A percentile compares a stretch with the other conserved stretches of the same genome.
Evolutionary conservation across 129 eudicot genomes (phyloP).

Genomic region (Helianthus annuus): HanXRQr2.0-SUNRISE NC_035436.2:108437339-108437838

Average conservation of each 20-base stretch:
- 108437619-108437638: constrained; percentile 76
- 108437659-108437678: constrained; percentile 81
- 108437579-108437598: constrained; percentile 6
- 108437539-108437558: constrained; percentile 16
- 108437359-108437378: constrained; percentile 71
- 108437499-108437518: constrained; percentile 98
- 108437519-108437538: constrained; percentile 86
- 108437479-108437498: constrained; percentile 84
- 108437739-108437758: constrained; percentile 93
- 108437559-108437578: not conserved
- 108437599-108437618: constrained; percentile 36
- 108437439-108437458: constrained; percentile 80
- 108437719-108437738: constrained; percentile 98
- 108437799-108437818: constrained; percentile 73
- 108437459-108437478: constrained; percentile 86
- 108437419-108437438: constrained; percentile 78
- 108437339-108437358: constrained; percentile 11
- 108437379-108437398: constrained; percentile 93
- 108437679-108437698: constrained; percentile 68
- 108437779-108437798: constrained; percentile 82
- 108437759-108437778: constrained; percentile 84
- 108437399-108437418: constrained; percentile 90
- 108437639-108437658: constrained; percentile 76
- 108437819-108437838: constrained; percentile 76
- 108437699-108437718: constrained; percentile 87